Base-by-base conservation (phyloP, 2,329 filamentous ascomycete genomes). In the Colletotrichum lini region DNA sequence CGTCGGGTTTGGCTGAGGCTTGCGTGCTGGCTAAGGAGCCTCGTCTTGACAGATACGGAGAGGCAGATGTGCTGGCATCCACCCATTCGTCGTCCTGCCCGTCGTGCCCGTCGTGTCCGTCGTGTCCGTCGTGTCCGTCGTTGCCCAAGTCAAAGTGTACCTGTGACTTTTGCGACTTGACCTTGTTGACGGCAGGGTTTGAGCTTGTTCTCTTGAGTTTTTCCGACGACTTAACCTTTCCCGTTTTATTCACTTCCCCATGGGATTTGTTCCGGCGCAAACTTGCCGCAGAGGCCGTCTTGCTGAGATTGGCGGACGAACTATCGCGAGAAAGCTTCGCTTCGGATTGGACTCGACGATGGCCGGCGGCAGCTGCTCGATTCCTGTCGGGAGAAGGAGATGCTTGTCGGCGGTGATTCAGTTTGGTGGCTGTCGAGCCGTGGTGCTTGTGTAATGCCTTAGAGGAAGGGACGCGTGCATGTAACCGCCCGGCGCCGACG, bases 61-160 rank as follows among this genome's bases (percentile, higher is more conserved):
- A 91, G 62, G 89, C 90, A 67, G 88, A 90, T 57, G 85, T 86
- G 79, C 89, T 91, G 70, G 90, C 89, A 80, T 92, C 90, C 52
- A 92, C 88, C 90, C 90, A 92, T 82, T 90, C 90, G 84, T 90
- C 89, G 63, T 89, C 86, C 49, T 79, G 79, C 30, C 79, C 80
- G 77, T 85, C 84, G 76, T 83, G 30, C 8, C 35, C 35, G 35
- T 35, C 30, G 30, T 35, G 30, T 6, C 30, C 30, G 30, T 35
- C 9, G 35, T 38, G 10, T 6, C 30, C 30, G 30, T 35, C 9
- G 35, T 38, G 10, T 38, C 35, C 35, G 77, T 85, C 84, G 76
- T 83, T 86, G 63, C 90, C 90, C 65, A 92, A 84, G 75, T 91
- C 89, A 75, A 92, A 92, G 76, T 91, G 90, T 42, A 92, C 90